These are phyloP conservation scores for Podaxis sp. DNA, from an alignment of 768 basidiomycete species.

Conservation along the genomic window DNA sequence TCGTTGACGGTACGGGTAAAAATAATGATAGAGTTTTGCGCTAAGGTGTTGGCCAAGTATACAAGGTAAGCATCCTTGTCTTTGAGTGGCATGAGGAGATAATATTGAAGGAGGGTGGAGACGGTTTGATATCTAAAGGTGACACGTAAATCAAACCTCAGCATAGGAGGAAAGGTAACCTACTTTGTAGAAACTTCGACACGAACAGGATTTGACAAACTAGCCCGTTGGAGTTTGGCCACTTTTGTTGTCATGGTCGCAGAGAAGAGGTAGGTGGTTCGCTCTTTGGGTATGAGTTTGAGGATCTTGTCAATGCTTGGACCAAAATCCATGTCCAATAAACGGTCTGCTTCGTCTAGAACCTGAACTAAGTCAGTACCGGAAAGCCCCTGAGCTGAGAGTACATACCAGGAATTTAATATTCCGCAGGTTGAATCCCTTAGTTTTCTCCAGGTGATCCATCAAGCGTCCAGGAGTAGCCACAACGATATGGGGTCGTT, in stretches of 20 bases:
- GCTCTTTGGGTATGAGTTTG: slow-evolving; percentile 89
- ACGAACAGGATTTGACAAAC: slow-evolving; percentile 87
- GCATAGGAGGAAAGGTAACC: slow-evolving; percentile 19
- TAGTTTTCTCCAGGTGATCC: slow-evolving; percentile 95
- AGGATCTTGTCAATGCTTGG: slow-evolving; percentile 95
- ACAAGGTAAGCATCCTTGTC: slow-evolving; percentile 92
- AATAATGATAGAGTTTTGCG: slow-evolving; percentile 91
- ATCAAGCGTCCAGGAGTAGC: slow-evolving; percentile 92
- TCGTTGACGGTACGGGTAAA: slow-evolving; percentile 96
- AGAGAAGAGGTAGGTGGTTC: slow-evolving; percentile 94
- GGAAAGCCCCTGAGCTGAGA: not conserved
- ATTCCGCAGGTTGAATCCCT: slow-evolving; percentile 85
- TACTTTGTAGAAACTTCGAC: slow-evolving; percentile 94
- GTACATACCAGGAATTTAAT: slow-evolving; percentile 81
- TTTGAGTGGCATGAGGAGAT: slow-evolving; percentile 86
- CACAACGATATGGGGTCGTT: slow-evolving; percentile 91
- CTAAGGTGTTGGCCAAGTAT: slow-evolving; percentile 82
- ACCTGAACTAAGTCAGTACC: slow-evolving; percentile 47
- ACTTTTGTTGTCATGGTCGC: slow-evolving; percentile 99
- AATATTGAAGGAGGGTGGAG: slow-evolving; percentile 91
- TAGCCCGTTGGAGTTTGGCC: slow-evolving; percentile 91
- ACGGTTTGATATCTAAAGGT: slow-evolving; percentile 88
- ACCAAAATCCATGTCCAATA: slow-evolving; percentile 96
- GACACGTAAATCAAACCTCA: slow-evolving; percentile 6
- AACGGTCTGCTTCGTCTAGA: slow-evolving; percentile 94